Conservation (phyloP, 371 early-diverging fungal genomes). For the Mortierella sp. region DNA sequence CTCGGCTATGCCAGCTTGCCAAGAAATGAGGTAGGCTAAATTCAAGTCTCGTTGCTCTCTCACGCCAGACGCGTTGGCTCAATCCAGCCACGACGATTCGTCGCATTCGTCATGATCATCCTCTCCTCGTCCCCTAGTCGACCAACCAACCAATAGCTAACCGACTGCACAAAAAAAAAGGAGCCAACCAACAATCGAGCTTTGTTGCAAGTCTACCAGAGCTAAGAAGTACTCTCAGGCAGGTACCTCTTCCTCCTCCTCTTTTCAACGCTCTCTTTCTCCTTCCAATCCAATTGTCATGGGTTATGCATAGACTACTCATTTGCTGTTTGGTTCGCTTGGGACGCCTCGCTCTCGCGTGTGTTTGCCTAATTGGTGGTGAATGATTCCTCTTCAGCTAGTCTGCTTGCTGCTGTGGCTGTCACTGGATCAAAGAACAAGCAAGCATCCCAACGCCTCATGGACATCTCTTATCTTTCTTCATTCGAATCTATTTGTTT, state of each 20-base stretch:
- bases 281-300: not conserved
- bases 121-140: not conserved
- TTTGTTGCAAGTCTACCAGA: slow-evolving; percentile 5
- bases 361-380: no score
- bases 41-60: not conserved
- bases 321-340: not conserved
- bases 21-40: not conserved
- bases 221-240: not conserved
- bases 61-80: not conserved
- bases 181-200: not conserved
- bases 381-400: no score
- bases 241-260: not conserved
- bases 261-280: not conserved
- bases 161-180: not conserved
- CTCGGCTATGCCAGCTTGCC: not conserved
- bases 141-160: not conserved
- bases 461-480: no score
- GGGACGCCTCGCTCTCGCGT: no score
- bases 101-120: not conserved
- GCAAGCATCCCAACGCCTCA: no score
- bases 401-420: no score
- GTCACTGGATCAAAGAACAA: no score
- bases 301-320: not conserved
- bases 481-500: no score
- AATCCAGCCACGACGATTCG: no score